Base-by-base conservation (phyloP, 306 rosid species). In the Fagus crenata region DNA sequence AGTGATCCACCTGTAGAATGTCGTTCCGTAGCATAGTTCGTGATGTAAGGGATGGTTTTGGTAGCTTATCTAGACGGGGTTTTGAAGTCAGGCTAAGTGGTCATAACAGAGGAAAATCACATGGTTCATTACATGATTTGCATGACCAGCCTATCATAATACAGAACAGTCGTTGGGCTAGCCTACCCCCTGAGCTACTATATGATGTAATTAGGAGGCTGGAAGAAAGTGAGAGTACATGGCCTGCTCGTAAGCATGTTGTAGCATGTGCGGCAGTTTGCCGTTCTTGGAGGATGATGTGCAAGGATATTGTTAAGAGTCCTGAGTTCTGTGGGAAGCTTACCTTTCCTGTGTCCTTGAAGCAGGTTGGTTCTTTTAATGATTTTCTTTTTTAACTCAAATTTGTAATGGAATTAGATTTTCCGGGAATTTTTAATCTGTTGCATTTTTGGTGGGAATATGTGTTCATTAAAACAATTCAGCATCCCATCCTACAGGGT, bases 21-120 rank as follows among this genome's bases (percentile, higher is more conserved):
- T 93, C 97, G 7, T 93, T 93, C 87, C 92, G 96, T 32, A 93
- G 96, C 82, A 93, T 93, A 82, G 92, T 93, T 70, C 97, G 97
- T 53, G 97, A 93, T 14, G 89, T 93, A 28, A 88, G 96, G 81
- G 97, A 90, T 80, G 91, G 97, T 36, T 84, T 93, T 53, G 97
- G 97, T 80, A 93, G 96, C 83, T 85, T 93, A 69, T 93, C 97
- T 40, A 82, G 96, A 72, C 88, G 97, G 53, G 88, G 96, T 72
- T 90, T 93, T 78, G 97, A 90, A 84, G 86, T 93, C 55, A 80
- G 93, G 77, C 76, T 93, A 67, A 77, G 86, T 6, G 86, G 96
- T 17, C 96, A 87, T 77, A 79, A 87, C 56, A 86, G 91, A 75
- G 96, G 97, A 69, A 93, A 90, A 77, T 93, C 93, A 69, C 94